These are phyloP conservation scores for Phanerochaete sordida DNA, from an alignment of 768 basidiomycete species.

Conservation along the genomic window DNA sequence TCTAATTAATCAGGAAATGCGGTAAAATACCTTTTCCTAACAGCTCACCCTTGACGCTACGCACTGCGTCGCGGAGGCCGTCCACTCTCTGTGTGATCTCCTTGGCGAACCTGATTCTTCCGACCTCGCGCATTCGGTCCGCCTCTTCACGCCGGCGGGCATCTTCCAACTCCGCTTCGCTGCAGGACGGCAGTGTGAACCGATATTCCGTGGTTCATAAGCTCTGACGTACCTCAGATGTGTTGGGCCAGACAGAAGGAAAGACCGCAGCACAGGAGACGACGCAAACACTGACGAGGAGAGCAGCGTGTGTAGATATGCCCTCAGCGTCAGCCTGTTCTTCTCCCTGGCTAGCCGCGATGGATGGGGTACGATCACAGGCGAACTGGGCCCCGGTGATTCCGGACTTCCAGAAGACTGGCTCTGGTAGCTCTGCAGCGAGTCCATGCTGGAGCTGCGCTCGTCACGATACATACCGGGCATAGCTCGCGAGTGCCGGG, in stretches of 20 bases:
- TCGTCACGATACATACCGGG: slow-evolving; percentile 10
- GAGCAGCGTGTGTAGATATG: slow-evolving; percentile 85
- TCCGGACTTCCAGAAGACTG: slow-evolving; percentile 13
- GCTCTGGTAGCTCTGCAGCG: slow-evolving; percentile 16
- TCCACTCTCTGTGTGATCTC: slow-evolving; percentile 90
- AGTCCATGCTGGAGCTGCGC: slow-evolving; percentile 19
- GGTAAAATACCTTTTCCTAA: slow-evolving; percentile 65
- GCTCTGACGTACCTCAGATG: slow-evolving; percentile 5
- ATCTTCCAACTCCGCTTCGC: slow-evolving; percentile 72
- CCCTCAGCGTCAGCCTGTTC: slow-evolving; percentile 90
- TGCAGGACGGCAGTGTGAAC: neutral
- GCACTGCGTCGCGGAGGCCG: slow-evolving; percentile 76
- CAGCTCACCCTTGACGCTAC: slow-evolving; percentile 91
- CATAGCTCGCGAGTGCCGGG: slow-evolving; percentile 9
- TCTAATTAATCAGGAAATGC: neutral
- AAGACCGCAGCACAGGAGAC: slow-evolving; percentile 82
- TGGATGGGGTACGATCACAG: slow-evolving; percentile 12
- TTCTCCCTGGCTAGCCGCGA: slow-evolving; percentile 79
- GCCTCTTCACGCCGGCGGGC: slow-evolving; percentile 80
- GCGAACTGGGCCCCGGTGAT: slow-evolving; percentile 6
- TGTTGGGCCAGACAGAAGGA: slow-evolving; percentile 56
- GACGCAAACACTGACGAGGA: slow-evolving; percentile 69
- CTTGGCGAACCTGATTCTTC: slow-evolving; percentile 75
- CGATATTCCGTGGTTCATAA: neutral
- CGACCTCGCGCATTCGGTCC: slow-evolving; percentile 84